A percentile compares a stretch with the other conserved stretches of the same genome.
These are phyloP conservation scores for Elaeagnus macrophylla DNA, from an alignment of 306 rosid genomes.

Conservation along the genomic window DNA sequence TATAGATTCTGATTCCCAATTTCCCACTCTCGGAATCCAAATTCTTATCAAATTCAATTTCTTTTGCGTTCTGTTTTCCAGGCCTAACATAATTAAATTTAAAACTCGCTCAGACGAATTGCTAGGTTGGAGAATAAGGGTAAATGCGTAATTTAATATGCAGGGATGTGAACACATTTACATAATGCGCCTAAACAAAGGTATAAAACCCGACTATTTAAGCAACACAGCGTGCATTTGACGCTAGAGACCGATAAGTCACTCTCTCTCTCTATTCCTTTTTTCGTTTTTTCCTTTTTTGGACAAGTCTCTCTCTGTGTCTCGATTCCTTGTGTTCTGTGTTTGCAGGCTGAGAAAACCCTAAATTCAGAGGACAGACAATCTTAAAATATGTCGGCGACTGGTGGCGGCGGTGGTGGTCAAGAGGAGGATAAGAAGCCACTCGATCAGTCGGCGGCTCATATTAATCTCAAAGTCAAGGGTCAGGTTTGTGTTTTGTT, in stretches of 20 bases:
- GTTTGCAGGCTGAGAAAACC: neutral
- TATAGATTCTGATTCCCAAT: no score
- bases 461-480: slow-evolving; percentile 80
- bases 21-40: slow-evolving; percentile 26
- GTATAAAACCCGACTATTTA: no score
- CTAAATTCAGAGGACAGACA: neutral
- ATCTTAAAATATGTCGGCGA: slow-evolving; percentile 45
- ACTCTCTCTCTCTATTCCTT: no score
- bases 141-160: neutral
- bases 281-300: no score
- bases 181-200: no score
- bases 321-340: neutral
- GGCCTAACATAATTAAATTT: neutral
- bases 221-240: no score
- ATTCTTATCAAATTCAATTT: slow-evolving; percentile 11
- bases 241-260: no score
- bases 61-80: neutral
- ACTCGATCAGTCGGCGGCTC: slow-evolving; percentile 42
- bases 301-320: no score
- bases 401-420: slow-evolving; percentile 18
- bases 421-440: slow-evolving; percentile 69
- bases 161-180: no score
- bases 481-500: slow-evolving; percentile 44
- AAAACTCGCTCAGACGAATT: neutral
- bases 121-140: neutral